Evolutionary conservation across 306 rosid genomes (phyloP).

Genomic region (Rosa multiflora): DNA sequence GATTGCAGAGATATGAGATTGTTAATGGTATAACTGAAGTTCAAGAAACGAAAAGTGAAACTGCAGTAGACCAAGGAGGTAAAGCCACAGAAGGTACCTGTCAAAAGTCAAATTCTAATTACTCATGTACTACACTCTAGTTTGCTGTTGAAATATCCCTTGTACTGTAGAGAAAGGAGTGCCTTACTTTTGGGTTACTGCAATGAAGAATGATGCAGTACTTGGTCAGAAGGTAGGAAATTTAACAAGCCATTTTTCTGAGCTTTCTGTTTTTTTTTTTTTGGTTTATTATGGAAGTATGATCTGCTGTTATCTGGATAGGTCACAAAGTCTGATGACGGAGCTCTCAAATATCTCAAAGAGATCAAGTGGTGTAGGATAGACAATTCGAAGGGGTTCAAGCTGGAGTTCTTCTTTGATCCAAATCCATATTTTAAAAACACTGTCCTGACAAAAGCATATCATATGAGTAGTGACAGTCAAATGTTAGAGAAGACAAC

Average conservation of each 20-base stretch:
- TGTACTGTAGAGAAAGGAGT: conserved; percentile 65
- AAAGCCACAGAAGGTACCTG: conserved; percentile 42
- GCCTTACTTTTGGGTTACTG: conserved; percentile 74
- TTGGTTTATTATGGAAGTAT: conserved; percentile 15
- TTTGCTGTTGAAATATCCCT: conserved; percentile 15
- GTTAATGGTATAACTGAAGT: conserved; percentile 59
- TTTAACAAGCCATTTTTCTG: conserved; percentile 1
- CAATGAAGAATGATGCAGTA: conserved; percentile 72
- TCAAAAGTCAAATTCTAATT: conserved; percentile 10
- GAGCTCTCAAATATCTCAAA: conserved; percentile 64
- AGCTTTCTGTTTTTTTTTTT: background rate
- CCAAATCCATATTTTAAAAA: conserved; percentile 67
- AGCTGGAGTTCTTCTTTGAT: conserved; percentile 70
- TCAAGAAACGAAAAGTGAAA: conserved; percentile 43
- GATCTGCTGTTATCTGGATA: conserved; percentile 22
- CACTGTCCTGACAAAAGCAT: conserved; percentile 62
- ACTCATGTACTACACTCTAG: conserved; percentile 20
- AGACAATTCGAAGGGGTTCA: conserved; percentile 71
- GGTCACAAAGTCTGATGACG: conserved; percentile 80
- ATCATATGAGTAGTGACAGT: conserved; percentile 67
- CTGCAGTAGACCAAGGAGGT: conserved; percentile 35
- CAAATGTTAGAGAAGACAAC: conserved; percentile 67
- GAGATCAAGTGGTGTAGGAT: conserved; percentile 74
- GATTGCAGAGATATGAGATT: conserved; percentile 61
- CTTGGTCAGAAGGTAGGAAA: conserved; percentile 60